Conservation (phyloP, 192 early-diverging fungal genomes). For the Podila epicladia region DNA sequence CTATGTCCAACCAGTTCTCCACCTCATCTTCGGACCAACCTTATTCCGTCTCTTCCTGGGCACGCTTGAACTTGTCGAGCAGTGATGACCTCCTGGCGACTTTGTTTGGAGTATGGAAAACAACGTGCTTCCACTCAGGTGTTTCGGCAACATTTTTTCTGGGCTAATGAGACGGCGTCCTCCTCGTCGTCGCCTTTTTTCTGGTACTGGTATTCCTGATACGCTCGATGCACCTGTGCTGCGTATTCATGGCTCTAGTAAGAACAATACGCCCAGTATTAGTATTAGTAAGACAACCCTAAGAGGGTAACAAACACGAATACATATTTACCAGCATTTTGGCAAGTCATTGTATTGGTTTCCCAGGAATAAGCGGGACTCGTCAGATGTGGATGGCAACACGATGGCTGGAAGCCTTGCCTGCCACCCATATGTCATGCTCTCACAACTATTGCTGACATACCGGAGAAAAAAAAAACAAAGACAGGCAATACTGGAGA, state of each 20-base stretch:
- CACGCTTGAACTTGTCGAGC: conserved; percentile 8
- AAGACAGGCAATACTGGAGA: not conserved
- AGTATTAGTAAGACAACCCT: not conserved
- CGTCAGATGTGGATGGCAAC: too few species aligned
- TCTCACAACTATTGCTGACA: conserved; percentile 13
- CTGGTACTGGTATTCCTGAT: conserved; percentile 12
- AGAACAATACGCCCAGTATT: not conserved
- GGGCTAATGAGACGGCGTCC: conserved; percentile 1
- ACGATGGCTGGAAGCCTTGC: too few species aligned
- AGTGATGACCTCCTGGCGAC: conserved; percentile 2
- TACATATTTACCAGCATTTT: too few species aligned
- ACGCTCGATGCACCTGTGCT: conserved; percentile 8
- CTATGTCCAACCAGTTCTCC: conserved; percentile 1
- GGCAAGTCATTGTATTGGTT: too few species aligned
- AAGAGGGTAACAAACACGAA: too few species aligned
- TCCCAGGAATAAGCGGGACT: too few species aligned
- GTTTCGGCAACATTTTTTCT: conserved; percentile 4
- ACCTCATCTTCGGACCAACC: conserved; percentile 10
- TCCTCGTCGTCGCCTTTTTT: conserved; percentile 15
- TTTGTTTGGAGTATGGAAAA: conserved; percentile 16
- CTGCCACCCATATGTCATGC: too few species aligned
- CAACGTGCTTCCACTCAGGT: conserved; percentile 11
- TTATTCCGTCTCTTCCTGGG: conserved; percentile 1
- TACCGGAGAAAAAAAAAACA: not conserved
- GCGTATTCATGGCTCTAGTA: conserved; percentile 12